phyloP scores from a whole-genome alignment of 495 filamentous ascomycete species.

The Penicillium soppii region DNA sequence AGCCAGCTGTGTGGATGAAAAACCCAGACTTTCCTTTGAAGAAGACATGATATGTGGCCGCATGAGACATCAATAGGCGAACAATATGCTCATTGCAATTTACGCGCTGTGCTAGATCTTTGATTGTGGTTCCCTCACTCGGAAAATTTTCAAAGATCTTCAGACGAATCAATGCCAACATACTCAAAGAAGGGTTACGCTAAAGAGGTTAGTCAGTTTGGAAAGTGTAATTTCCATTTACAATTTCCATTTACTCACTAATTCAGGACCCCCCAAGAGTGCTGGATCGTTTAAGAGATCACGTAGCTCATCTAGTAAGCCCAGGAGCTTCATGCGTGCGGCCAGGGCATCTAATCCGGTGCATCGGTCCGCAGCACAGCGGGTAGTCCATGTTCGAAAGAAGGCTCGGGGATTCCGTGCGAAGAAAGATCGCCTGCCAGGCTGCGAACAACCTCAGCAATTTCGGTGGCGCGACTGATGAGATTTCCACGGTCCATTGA shows the following conservation, averaged over 20 bases:
- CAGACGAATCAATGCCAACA: slow-evolving; percentile 10
- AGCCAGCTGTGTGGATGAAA: slow-evolving; percentile 23
- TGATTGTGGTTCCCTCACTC: slow-evolving; percentile 7
- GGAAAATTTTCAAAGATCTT: slow-evolving; percentile 15
- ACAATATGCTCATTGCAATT: slow-evolving; percentile 12
- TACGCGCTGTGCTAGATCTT: slow-evolving; percentile 8
- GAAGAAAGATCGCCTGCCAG: slow-evolving; percentile 8
- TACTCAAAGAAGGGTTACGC: slow-evolving; percentile 14
- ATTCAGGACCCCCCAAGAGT: slow-evolving; percentile 8
- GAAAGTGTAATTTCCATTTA: neutral
- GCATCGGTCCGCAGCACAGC: slow-evolving; percentile 10
- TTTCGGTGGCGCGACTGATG: slow-evolving; percentile 3
- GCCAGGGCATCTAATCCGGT: slow-evolving; percentile 1
- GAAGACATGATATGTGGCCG: slow-evolving; percentile 18
- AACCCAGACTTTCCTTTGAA: slow-evolving; percentile 9
- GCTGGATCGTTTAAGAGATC: slow-evolving; percentile 13
- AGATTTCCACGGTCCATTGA: slow-evolving; percentile 3
- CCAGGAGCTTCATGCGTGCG: slow-evolving; percentile 11
- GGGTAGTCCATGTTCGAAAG: slow-evolving; percentile 14
- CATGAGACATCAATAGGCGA: slow-evolving; percentile 19
- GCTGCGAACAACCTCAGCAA: slow-evolving; percentile 1
- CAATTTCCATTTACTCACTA: slow-evolving; percentile 8
- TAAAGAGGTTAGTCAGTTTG: neutral
- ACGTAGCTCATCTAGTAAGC: slow-evolving; percentile 9
- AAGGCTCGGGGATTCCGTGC: slow-evolving; percentile 11